Evolutionary conservation across 192 early-diverging fungal genomes (phyloP), one percentile per base, ranked within the genome.

Genomic region (Coemansia sp.): DNA sequence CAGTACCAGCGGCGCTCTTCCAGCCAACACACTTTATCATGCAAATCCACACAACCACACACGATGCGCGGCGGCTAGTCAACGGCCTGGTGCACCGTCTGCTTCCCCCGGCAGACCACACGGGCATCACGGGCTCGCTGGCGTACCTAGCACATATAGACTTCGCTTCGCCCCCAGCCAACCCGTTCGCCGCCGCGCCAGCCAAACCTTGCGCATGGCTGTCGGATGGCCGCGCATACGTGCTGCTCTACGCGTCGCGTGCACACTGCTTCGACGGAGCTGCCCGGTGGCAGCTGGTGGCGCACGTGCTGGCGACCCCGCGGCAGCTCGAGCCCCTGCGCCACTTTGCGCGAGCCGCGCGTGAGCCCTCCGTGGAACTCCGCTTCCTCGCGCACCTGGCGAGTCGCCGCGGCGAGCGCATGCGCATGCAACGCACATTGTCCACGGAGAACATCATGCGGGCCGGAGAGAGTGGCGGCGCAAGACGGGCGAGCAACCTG

Each of bases 361-460:
- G 24, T 23, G 6, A 15, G 39, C 4, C 5, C 5, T n/a, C 6
- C 21, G 33, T 14, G 21, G 74, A 78, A 23, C 55, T 55, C 42
- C 52, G 41, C 12, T 71, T 71, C 44, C 58, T 78, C n/a, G 38
- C 34, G 39, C 57, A 46, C 21, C 57, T 78, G 18, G 62, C 64
- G 2, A 21, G 18, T 37, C 51, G 56, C 42, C 24, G 39, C 39
- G 57, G 46, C 41, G 73, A 64, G 33, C 53, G 55, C 25, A 59
- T 59, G n/a, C 73, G 59, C 17, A 59, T 75, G 33, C 62, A 69
- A 52, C 66, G 73, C 43, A 59, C 73, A 9, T 38, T 66, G 30
- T 75, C 73, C 9, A 56, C 73, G 15, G 67, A 69, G 34, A 66
- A 25, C 18, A 59, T 65, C 18, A 37, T 68, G 15, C 34, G 34